A percentile compares a stretch with the other conserved stretches of the same genome.
Evolutionary conservation across 352 stramenopile species (phyloP).

Genomic region (Phytophthora aleatoria): DNA sequence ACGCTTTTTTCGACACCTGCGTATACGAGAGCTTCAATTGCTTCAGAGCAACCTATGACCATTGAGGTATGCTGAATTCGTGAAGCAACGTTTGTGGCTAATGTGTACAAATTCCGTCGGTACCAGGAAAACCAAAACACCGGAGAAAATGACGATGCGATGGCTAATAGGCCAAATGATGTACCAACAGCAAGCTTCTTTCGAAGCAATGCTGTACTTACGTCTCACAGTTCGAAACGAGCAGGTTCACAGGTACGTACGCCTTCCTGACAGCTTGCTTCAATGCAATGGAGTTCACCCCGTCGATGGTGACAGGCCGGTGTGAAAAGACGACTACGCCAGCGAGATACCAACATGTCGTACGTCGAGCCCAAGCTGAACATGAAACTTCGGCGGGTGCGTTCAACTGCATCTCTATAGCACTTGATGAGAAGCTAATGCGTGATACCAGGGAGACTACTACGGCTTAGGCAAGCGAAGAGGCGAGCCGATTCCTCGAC

Average conservation of each 20-base stretch:
- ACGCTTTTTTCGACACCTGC: background rate
- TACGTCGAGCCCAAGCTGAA: slow-evolving; percentile 72
- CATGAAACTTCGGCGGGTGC: slow-evolving; percentile 62
- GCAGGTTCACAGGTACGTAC: slow-evolving; percentile 26
- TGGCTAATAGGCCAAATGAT: background rate
- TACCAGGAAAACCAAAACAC: slow-evolving; percentile 7
- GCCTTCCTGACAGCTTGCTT: background rate
- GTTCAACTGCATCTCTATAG: slow-evolving; percentile 5
- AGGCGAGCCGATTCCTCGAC: slow-evolving; percentile 10
- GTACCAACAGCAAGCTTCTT: background rate
- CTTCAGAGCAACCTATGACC: background rate
- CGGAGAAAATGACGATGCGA: background rate
- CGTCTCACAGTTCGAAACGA: slow-evolving; percentile 6
- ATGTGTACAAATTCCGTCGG: background rate
- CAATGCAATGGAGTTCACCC: slow-evolving; percentile 1
- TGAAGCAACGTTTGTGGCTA: slow-evolving; percentile 4
- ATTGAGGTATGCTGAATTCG: slow-evolving; percentile 8
- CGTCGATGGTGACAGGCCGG: slow-evolving; percentile 10
- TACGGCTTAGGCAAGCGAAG: slow-evolving; percentile 60
- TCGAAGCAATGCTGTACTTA: background rate
- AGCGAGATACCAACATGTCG: slow-evolving; percentile 44
- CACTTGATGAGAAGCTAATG: slow-evolving; percentile 13
- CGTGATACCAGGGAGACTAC: slow-evolving; percentile 54
- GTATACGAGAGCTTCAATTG: background rate
- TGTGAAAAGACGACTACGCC: slow-evolving; percentile 38